phyloP scores from a whole-genome alignment of 306 rosid genomes.

The Cotoneaster glaucophyllus region DNA sequence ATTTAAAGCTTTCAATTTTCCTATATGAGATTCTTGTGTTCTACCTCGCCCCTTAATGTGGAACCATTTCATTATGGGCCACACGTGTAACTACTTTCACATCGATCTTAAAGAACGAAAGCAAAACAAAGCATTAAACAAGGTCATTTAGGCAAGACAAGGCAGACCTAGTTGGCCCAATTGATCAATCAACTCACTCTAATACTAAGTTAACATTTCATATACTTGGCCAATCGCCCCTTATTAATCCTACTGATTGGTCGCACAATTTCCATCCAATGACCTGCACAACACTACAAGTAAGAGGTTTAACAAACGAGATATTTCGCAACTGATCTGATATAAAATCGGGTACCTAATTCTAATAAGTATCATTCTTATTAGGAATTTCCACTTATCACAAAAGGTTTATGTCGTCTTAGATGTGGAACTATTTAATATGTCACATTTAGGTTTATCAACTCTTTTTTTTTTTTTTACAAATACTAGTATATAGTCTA shows the following conservation, averaged over 20 bases:
- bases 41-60: background rate
- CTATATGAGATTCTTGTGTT: background rate
- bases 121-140: background rate
- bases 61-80: background rate
- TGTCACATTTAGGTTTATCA: background rate
- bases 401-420: too few relatives aligned
- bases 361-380: too few relatives aligned
- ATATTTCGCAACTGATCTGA: too few relatives aligned
- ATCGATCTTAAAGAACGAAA: background rate
- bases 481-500: background rate
- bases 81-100: background rate
- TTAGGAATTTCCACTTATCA: too few relatives aligned
- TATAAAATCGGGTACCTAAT: too few relatives aligned
- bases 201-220: background rate
- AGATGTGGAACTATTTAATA: too few relatives aligned
- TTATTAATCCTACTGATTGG: background rate
- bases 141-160: background rate
- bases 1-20: too few relatives aligned
- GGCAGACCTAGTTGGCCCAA: background rate
- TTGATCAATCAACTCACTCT: background rate
- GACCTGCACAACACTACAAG: background rate
- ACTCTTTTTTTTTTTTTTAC: background rate
- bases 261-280: background rate
- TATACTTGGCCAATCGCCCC: background rate
- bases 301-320: background rate